Base-by-base conservation (phyloP, 805 yeast species). In the Saccharomycopsis schoenii region DNA sequence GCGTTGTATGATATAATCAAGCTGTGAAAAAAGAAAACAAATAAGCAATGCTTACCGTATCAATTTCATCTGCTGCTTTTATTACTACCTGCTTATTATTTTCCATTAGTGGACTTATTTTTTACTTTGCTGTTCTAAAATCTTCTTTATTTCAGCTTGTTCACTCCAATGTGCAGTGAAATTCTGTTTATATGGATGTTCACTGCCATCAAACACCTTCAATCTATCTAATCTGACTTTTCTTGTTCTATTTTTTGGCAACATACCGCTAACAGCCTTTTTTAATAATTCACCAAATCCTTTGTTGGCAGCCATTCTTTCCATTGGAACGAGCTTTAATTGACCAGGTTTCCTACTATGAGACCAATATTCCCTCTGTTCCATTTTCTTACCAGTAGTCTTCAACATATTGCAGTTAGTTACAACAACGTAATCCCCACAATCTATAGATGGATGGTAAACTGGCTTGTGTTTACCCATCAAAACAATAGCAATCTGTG, bases 381-480 rank as follows among this genome's bases (percentile, higher is more conserved):
- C 74, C 68, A 92, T 72, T 72, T 94, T 93, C 63, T 84, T 86
- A 65, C 98, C 98, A 0, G 97, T 85, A n/a, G 87, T 78, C 66
- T 84, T 85, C 68, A 94, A 72, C 66, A 83, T 83, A 62, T 89
- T 81, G 69, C 97, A 91, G 76, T 94, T 96, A 14, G 97, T 88
- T 1, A 93, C 97, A 12, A 94, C 98, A 12, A 94, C 97, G 70
- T 92, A 94, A 73, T 94, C 99, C 14, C 99, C 99, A 65, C 85
- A 83, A 74, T 94, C 99, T 71, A 87, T 69, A 1, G 86, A 80
- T 36, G 82, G 83, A 68, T 91, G 89, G 66, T 75, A 86, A 0
- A 90, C 81, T 3, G 99, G 99, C 77, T 94, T 94, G 76, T 94
- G 97, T 73, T 94, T 94, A n/a, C 99, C 99, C 74, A 89, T 90